Base-by-base conservation (phyloP, 768 basidiomycete genomes). In the Leccinum sublutescens region DNA sequence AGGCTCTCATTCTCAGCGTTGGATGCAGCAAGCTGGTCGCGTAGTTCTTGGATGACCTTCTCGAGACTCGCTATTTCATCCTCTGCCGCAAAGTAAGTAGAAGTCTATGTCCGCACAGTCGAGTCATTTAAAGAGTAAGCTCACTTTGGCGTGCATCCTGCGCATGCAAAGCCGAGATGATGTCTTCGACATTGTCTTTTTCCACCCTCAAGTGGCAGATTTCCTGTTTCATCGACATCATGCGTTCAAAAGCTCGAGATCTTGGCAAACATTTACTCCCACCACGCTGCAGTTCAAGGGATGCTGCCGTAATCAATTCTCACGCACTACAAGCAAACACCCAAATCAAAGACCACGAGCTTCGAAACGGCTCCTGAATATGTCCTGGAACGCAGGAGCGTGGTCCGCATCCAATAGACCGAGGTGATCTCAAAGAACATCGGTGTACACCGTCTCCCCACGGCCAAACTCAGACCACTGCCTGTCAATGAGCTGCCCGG, bases 321-420 rank as follows among this genome's bases (percentile, higher is more conserved):
- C 38, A 40, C 38, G 38, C 7, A 27, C 27, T 27, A 27, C 27
- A 27, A 27, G 27, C 38, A 8, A 40, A 40, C 38, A 40, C 9
- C 2, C 17, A 68, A 62, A 15, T 51, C n/a, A 51, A 33, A 51
- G 27, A 15, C 50, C 50, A 33, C 50, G 50, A 11, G 66, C 62
- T 19, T 64, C 68, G 14, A 66, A 60, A 12, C 58, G 67, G 25
- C 5, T 47, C 15, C 62, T 49, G 58, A 66, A 70, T 45, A 70
- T 68, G 23, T 56, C 63, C 31, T 70, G 68, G 68, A 68, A 68
- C 11, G 29, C 56, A 2, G 66, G 59, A 10, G 63, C 66, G 19
- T 70, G 66, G 48, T 63, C 61, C 50, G 61, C 59, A 61, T 69
- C 61, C 66, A 68, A 67, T 17, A 68, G 59, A 6, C 64, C 68